These are phyloP conservation scores for Cladophialophora psammophila DNA, from an alignment of 2,329 filamentous ascomycete genomes.

Conservation along the genomic window DNA sequence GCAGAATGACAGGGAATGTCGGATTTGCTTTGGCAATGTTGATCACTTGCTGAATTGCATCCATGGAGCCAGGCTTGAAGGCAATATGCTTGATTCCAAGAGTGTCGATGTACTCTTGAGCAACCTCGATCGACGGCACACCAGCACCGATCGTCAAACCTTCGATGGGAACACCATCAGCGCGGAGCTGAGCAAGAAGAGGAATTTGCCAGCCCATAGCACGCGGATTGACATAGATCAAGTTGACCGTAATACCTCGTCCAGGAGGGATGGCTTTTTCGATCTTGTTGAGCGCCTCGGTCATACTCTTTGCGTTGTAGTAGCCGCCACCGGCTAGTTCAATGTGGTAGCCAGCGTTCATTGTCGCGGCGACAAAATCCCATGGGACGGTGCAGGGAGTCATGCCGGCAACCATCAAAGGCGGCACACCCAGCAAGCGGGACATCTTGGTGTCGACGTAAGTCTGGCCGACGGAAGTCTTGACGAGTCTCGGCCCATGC, in stretches of 20 bases:
- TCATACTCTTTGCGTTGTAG: constrained; percentile 83
- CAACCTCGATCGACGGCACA: constrained; percentile 91
- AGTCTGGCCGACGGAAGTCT: constrained; percentile 85
- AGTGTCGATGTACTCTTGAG: constrained; percentile 92
- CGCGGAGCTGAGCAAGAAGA: constrained; percentile 77
- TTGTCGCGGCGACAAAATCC: constrained; percentile 90
- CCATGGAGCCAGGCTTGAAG: constrained; percentile 90
- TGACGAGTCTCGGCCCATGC: constrained; percentile 89
- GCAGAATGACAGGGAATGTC: constrained; percentile 87
- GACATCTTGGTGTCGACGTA: constrained; percentile 98
- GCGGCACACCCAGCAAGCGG: constrained; percentile 80
- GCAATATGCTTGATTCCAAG: constrained; percentile 90
- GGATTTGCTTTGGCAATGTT: constrained; percentile 96
- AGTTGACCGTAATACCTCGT: constrained; percentile 85
- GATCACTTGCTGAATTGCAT: constrained; percentile 87
- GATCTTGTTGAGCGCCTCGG: constrained; percentile 81
- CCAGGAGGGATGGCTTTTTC: constrained; percentile 83
- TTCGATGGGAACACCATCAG: constrained; percentile 88
- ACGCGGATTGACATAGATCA: constrained; percentile 89
- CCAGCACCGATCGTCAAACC: constrained; percentile 91
- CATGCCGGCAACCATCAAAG: constrained; percentile 92
- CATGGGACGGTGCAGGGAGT: constrained; percentile 87
- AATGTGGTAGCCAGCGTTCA: constrained; percentile 94
- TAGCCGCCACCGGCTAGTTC: constrained; percentile 91
- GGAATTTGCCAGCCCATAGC: constrained; percentile 95